Base-by-base conservation (phyloP, 352 stramenopile species). In the Phytophthora megakarya region DNA sequence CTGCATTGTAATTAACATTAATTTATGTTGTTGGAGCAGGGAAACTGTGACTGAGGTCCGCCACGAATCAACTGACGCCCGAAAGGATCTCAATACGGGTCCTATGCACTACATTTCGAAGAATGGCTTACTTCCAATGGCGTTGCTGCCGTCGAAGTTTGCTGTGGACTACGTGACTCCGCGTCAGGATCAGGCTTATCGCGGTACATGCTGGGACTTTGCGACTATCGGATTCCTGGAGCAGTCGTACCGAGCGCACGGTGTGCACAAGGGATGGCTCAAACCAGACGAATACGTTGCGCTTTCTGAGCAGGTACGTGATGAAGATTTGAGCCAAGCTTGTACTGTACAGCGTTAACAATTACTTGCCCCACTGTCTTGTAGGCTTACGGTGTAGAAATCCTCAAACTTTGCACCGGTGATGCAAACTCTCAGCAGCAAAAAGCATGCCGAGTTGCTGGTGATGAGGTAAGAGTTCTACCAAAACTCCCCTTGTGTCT, bases 141-240 rank as follows among this genome's bases (percentile, higher is more conserved):
- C 77, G 22, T 70, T 88, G 71, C 51, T 93, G 39, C 84, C 84
- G 19, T 90, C 82, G 23, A 93, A 93, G 68, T 93, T 90, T 45
- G 82, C 84, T 0, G 82, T 93, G 22, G 65, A 90, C 62, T 89
- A 86, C 59, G 82, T 93, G 18, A 93, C 82, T 16, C 84, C 82
- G 19, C 82, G 84, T 0, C 75, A 90, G 61, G 75, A 93, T 46
- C 84, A 93, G 59, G 79, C 82, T 47, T 77, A 86, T 35, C 85
- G 85, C 35, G 85, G 85, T 35, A 93, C 82, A 3, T 93, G 85
- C 65, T 93, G 85, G 85, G 85, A 93, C 65, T 93, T 93, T 48
- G 82, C 85, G 3, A 92, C 85, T 7, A 84, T 93, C 42, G 77
- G 77, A 22, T 86, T 92, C 51, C 61, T 93, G 32, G 85, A 93